A percentile compares a stretch with the other conserved stretches of the same genome.
Evolutionary conservation across 371 early-diverging fungal species (phyloP).

Genomic region (Mucor saturninus): DNA sequence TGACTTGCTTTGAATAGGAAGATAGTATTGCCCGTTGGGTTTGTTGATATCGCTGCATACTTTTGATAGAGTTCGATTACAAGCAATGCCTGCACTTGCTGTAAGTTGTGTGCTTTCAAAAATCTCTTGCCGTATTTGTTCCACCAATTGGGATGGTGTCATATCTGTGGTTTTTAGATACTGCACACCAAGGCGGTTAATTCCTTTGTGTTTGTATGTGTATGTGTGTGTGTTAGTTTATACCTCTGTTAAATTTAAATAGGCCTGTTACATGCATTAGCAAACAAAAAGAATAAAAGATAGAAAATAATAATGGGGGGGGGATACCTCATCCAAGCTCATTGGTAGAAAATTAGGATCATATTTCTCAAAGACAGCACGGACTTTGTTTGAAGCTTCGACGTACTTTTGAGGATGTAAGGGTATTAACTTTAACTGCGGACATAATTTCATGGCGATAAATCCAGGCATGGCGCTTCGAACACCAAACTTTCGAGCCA

Average conservation of each 20-base stretch:
- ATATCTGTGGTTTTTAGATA: conserved; percentile 47
- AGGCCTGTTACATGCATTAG: conserved; percentile 40
- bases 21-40: conserved; percentile 67
- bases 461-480: conserved; percentile 76
- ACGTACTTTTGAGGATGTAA: conserved; percentile 63
- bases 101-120: conserved; percentile 56
- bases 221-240: neutral
- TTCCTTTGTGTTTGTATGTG: too few species aligned
- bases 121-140: conserved; percentile 62
- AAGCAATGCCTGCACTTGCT: conserved; percentile 71
- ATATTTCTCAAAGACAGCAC: conserved; percentile 54
- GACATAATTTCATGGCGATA: conserved; percentile 68
- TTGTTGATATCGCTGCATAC: conserved; percentile 68
- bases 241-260: conserved; percentile 65
- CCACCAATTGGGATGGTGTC: conserved; percentile 54
- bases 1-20: conserved; percentile 36
- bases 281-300: neutral
- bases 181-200: neutral
- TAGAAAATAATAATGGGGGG: neutral
- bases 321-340: conserved; percentile 64
- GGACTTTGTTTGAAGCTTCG: conserved; percentile 50
- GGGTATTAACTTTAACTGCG: conserved; percentile 60
- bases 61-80: conserved; percentile 65
- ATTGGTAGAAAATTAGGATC: conserved; percentile 63
- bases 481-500: conserved; percentile 67